Evolutionary conservation across 768 basidiomycete genomes (phyloP), one percentile per base, ranked within the genome.

Genomic region (Russula earlei): DNA sequence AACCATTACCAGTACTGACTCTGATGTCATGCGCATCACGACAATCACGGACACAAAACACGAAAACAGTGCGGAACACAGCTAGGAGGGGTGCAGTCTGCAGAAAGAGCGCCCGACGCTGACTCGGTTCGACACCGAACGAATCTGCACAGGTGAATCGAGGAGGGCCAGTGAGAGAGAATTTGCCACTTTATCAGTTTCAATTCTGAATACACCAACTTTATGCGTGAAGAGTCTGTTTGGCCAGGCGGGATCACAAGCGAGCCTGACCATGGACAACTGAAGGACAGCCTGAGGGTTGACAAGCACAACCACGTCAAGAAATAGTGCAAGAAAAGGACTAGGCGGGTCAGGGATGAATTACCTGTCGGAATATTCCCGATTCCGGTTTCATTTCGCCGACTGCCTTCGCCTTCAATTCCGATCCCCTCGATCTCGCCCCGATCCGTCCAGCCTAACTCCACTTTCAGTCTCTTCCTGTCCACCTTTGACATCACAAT

Each of bases 71-170:
- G 73, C 72, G 43, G 70, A 75, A 12, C 79, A 85, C 61, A 73
- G 79, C 29, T 75, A 79, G 58, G 87, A 86, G 1, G 84, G 90
- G 58, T 72, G 71, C 3, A 83, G 81, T 61, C 78, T 97, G 12
- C 76, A 83, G 56, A 85, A 91, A 61, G 96, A 98, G 68, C 84
- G 85, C 19, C 91, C 91, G 5, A 86, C 89, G 8, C 77, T 98
- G 11, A 83, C 81, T n/a, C 82, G 88, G 2, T 98, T 94, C 69
- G 92, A 95, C 65, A 79, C 81, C 38, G 94, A 98, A 69, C 72
- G 72, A 82, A 84, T 64, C 79, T 84, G 66, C 78, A 86, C 63
- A 78, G 84, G 0, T 98, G 96, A 95, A 98, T 99, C 58, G 67
- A 93, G 58, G 94, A 99, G 67, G 79, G 83, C 62, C 78, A 84